Conservation (phyloP, 305 asterid genomes). For the Fraxinus albicans region DNA sequence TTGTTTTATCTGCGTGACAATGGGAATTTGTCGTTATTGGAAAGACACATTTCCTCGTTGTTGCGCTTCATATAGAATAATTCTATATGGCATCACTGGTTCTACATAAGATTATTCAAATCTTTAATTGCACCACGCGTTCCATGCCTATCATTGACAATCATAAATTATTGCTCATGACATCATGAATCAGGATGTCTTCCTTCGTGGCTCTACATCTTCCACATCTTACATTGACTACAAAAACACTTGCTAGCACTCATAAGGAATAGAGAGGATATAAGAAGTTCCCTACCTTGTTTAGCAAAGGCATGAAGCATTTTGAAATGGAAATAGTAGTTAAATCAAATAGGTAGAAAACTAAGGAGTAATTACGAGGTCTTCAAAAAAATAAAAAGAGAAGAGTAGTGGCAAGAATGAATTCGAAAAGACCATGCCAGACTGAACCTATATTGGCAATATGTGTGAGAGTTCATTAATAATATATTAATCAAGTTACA, state of each 20-base stretch:
- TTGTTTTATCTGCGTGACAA: not conserved
- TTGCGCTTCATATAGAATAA: not conserved
- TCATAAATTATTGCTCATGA: not conserved
- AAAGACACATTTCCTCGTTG: not conserved
- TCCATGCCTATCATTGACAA: not conserved
- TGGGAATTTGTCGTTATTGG: not conserved
- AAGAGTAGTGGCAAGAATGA: not conserved
- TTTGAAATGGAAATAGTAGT: not conserved
- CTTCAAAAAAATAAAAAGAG: not conserved
- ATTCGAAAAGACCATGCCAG: not conserved
- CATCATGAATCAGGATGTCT: not conserved
- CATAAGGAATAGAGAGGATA: not conserved
- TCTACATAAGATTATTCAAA: not conserved
- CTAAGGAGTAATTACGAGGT: not conserved
- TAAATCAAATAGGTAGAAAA: not conserved
- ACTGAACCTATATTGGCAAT: not conserved
- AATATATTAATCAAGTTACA: not conserved
- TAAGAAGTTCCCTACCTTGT: not conserved
- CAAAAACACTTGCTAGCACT: not conserved
- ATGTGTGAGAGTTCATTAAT: not conserved
- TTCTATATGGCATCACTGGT: not conserved
- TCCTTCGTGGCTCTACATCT: not conserved
- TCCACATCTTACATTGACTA: not conserved
- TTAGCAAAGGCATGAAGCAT: not conserved
- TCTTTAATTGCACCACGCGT: not conserved